Evolutionary conservation across 1,284 basidiomycete genomes (phyloP).

Genomic region (Marasmius fiardii): DNA sequence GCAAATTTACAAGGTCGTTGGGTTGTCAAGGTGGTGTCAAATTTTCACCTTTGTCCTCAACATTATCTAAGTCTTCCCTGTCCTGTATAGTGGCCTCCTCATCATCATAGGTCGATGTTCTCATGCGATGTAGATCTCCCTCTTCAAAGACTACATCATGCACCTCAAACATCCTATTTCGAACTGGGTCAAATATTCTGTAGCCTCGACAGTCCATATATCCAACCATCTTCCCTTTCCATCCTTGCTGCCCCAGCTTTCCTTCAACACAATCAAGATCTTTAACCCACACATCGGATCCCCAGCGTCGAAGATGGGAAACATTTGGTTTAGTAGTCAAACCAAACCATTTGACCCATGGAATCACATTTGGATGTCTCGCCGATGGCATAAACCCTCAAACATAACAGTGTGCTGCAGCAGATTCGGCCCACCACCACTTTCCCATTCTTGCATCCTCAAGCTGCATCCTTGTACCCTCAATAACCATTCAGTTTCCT

Average conservation of each 20-base stretch:
- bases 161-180: conserved; percentile 5
- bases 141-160: conserved; percentile 1
- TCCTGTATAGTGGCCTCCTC: not conserved
- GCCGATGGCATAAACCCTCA: conserved; percentile 5
- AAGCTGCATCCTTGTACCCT: conserved; percentile 4
- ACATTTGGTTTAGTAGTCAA: not conserved
- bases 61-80: no score
- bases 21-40: no score
- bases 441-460: not conserved
- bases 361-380: not conserved
- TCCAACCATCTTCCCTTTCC: conserved; percentile 14
- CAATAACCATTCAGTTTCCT: conserved; percentile 7
- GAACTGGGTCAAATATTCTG: conserved; percentile 4
- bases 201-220: conserved; percentile 15
- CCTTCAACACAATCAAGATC: conserved; percentile 1
- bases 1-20: no score
- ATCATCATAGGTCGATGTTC: not conserved
- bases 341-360: no score
- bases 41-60: no score
- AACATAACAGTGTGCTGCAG: conserved; percentile 10
- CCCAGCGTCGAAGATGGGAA: conserved; percentile 11
- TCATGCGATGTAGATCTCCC: not conserved
- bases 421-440: conserved; percentile 12
- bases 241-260: conserved; percentile 12
- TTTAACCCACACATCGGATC: conserved; percentile 3